Conservation (phyloP, 2,329 filamentous ascomycete genomes). For the Colletotrichum incanum region DNA sequence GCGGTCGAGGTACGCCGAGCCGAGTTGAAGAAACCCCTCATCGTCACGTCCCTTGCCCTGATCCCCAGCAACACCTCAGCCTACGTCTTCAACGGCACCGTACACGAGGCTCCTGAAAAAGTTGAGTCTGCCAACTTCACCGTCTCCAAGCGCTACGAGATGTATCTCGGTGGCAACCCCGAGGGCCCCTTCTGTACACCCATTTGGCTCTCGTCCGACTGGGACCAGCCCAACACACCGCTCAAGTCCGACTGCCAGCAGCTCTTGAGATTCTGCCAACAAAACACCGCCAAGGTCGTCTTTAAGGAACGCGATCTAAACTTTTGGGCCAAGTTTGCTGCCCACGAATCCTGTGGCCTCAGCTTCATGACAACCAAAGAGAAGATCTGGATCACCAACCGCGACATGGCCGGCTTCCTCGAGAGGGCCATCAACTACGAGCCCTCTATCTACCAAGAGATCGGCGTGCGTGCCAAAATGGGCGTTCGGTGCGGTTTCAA, state of each 20-base stretch:
- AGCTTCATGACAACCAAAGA: conserved; percentile 23
- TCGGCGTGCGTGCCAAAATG: conserved; percentile 20
- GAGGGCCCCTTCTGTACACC: conserved; percentile 25
- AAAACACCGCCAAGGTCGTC: conserved; percentile 27
- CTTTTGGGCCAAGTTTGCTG: conserved; percentile 25
- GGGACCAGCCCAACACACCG: conserved; percentile 13
- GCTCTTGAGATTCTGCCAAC: conserved; percentile 18
- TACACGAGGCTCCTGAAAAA: neutral
- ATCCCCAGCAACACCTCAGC: conserved; percentile 33
- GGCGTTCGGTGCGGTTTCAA: conserved; percentile 18
- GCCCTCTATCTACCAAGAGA: neutral
- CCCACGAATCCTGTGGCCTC: conserved; percentile 34
- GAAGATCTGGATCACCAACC: conserved; percentile 14
- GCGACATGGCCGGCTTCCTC: conserved; percentile 33
- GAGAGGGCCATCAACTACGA: conserved; percentile 16
- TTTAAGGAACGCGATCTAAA: conserved; percentile 31
- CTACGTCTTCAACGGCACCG: conserved; percentile 18
- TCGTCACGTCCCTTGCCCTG: conserved; percentile 16
- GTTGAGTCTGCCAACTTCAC: neutral
- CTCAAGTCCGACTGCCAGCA: conserved; percentile 20
- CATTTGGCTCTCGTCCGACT: conserved; percentile 27
- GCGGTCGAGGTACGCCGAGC: neutral
- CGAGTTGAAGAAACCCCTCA: conserved; percentile 3
- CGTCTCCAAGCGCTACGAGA: conserved; percentile 24
- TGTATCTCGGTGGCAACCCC: conserved; percentile 3